These are phyloP conservation scores for Phaeotremella fagi DNA, from an alignment of 768 basidiomycete species.

Conservation along the genomic window DNA sequence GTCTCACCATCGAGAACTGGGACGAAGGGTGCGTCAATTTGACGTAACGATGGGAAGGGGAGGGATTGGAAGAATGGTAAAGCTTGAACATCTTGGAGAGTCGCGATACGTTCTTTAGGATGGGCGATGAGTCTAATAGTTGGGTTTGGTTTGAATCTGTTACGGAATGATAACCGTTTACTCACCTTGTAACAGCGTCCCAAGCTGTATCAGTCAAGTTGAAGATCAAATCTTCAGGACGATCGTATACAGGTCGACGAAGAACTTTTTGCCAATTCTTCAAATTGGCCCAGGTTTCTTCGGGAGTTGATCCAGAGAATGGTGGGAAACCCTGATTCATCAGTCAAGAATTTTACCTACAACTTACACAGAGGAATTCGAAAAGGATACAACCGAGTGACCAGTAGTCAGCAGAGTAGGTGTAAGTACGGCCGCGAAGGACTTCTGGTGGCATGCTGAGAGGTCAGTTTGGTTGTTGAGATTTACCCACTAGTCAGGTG, in stretches of 20 bases:
- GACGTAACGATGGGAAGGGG: slow-evolving; percentile 74
- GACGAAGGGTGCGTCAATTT: slow-evolving; percentile 78
- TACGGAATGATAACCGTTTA: background rate
- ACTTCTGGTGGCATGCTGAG: slow-evolving; percentile 72
- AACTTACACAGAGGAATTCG: slow-evolving; percentile 55
- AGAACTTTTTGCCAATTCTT: slow-evolving; percentile 96
- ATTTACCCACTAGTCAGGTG: slow-evolving; percentile 70
- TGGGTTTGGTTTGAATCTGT: background rate
- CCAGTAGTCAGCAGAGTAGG: slow-evolving; percentile 97
- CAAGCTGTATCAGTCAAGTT: slow-evolving; percentile 89
- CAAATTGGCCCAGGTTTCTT: slow-evolving; percentile 98
- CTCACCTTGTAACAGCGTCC: slow-evolving; percentile 83
- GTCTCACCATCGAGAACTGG: slow-evolving; percentile 90
- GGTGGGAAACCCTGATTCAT: slow-evolving; percentile 74
- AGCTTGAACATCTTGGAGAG: slow-evolving; percentile 63
- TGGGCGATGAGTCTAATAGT: slow-evolving; percentile 68
- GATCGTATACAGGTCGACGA: slow-evolving; percentile 88
- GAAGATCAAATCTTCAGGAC: slow-evolving; percentile 92
- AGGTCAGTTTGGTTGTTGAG: background rate
- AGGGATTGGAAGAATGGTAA: slow-evolving; percentile 79
- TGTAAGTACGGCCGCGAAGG: slow-evolving; percentile 87
- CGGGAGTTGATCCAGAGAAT: slow-evolving; percentile 89
- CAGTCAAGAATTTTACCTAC: background rate
- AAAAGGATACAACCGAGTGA: slow-evolving; percentile 96
- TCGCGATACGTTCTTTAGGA: slow-evolving; percentile 70